Percentiles rank a stretch among this genome's conserved stretches.
phyloP scores from a whole-genome alignment of 176 grass and related monocot species.

The Ensete glaucum region DNA sequence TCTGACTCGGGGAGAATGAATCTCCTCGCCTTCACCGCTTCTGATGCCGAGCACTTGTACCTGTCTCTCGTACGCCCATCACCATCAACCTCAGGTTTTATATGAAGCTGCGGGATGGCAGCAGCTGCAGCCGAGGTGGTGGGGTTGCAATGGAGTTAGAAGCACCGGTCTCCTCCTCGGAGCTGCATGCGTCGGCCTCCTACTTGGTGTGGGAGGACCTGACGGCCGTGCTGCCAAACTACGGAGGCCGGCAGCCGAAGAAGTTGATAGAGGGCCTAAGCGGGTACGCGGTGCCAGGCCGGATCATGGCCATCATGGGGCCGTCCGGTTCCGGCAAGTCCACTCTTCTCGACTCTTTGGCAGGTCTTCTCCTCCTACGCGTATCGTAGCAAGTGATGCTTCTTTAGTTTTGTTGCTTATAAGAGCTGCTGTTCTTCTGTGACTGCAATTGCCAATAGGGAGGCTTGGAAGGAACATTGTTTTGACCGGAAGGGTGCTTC shows the following conservation, averaged over 20 bases:
- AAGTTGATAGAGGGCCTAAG: slow-evolving; percentile 72
- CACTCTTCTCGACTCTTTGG: slow-evolving; percentile 86
- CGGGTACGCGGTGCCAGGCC: slow-evolving; percentile 79
- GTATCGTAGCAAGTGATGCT: no score
- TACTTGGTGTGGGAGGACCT: slow-evolving; percentile 98
- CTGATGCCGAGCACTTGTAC: background rate
- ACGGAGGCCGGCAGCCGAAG: slow-evolving; percentile 36
- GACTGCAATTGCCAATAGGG: slow-evolving; percentile 30
- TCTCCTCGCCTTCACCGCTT: background rate
- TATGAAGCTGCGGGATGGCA: background rate
- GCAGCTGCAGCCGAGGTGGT: background rate
- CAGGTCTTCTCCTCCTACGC: slow-evolving; percentile 25
- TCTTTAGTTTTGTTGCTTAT: no score
- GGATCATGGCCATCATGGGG: slow-evolving; percentile 89
- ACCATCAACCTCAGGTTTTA: background rate
- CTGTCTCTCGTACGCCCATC: background rate
- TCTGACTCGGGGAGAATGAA: background rate
- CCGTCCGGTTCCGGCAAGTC: slow-evolving; percentile 97
- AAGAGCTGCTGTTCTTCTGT: background rate
- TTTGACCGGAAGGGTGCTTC: slow-evolving; percentile 68
- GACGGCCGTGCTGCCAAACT: slow-evolving; percentile 60
- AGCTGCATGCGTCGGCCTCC: slow-evolving; percentile 31
- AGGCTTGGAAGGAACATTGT: slow-evolving; percentile 86
- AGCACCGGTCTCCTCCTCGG: background rate
- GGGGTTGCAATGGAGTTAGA: background rate